Evolutionary conservation across 2,329 filamentous ascomycete species (phyloP), one percentile per base, ranked within the genome.

Genomic region (Didymella exigua): DNA sequence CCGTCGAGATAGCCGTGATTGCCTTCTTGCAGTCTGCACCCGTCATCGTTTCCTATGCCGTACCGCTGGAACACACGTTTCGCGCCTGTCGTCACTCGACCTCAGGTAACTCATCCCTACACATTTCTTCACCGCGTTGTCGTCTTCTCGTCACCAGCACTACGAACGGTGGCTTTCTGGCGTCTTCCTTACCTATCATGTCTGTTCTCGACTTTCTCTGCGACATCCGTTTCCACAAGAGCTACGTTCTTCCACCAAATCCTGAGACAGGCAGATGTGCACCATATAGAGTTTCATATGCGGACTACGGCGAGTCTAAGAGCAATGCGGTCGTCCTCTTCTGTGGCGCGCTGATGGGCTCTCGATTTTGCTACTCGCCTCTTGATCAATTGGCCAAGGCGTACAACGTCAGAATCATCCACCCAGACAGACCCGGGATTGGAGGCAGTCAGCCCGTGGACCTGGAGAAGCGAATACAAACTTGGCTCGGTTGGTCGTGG

Each of bases 291-390:
- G 55, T 71, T 13, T 68, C 69, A 19, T 73, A 71, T 42, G 44
- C 67, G 29, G 70, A 72, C 41, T 72, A 62, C 56, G 71, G 71
- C 8, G 63, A 72, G 42, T 21, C 37, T 18, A 41, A 62, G 29
- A 71, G 68, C 54, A 58, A 67, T 37, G 64, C 65, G 5, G 66
- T 71, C 9, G 67, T 73, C 2, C 46, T 72, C 1, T 65, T 73
- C 21, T 72, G 68, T 34, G 69, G 70, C 8, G 68, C 61, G 1
- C 42, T 73, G 16, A 69, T 70, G 56, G 66, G 60, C 8, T 59
- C 56, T 8, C 62, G 70, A 8, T 53, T 70, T 2, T 61, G 54
- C 38, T 69, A 70, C 34, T 55, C 66, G 5, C 58, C 61, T n/a
- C 60, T 70, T 14, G 68, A 72, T 33, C 61, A 66, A 38, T 31